phyloP scores from a whole-genome alignment of 179 eudicot species.

The Spinacia oleracea region DNA sequence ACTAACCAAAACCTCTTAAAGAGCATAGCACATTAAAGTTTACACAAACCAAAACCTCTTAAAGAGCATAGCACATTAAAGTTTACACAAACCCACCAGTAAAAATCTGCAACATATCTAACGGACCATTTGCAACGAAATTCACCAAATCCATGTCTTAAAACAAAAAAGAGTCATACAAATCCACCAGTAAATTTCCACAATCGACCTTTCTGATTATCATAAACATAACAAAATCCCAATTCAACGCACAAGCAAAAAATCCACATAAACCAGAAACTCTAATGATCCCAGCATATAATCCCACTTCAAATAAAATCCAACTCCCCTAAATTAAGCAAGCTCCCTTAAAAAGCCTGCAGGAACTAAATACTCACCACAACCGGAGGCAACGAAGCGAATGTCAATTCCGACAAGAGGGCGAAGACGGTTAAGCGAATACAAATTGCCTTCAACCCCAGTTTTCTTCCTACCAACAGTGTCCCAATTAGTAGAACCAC shows the following conservation, averaged over 20 bases:
- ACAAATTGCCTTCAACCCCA: slow-evolving; percentile 53
- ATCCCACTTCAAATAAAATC: background rate
- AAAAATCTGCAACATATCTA: background rate
- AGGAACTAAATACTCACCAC: slow-evolving; percentile 47
- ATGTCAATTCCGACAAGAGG: slow-evolving; percentile 82
- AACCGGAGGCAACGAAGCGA: slow-evolving; percentile 76
- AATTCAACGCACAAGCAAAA: background rate
- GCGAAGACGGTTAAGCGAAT: slow-evolving; percentile 80
- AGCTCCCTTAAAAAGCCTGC: background rate
- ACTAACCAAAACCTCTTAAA: background rate
- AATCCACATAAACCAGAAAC: background rate
- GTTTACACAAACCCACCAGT: background rate
- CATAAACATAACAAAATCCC: background rate
- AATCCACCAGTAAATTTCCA: background rate
- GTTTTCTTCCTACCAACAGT: slow-evolving; percentile 64
- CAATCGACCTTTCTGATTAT: background rate
- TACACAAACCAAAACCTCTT: background rate
- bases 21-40: background rate
- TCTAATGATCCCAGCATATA: background rate
- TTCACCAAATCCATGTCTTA: background rate
- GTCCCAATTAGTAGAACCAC: slow-evolving; percentile 87
- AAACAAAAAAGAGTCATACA: background rate
- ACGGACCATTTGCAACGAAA: background rate
- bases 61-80: background rate
- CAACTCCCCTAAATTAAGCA: background rate